Conservation (phyloP, 768 basidiomycete genomes). For the Termitomyces sp. region DNA sequence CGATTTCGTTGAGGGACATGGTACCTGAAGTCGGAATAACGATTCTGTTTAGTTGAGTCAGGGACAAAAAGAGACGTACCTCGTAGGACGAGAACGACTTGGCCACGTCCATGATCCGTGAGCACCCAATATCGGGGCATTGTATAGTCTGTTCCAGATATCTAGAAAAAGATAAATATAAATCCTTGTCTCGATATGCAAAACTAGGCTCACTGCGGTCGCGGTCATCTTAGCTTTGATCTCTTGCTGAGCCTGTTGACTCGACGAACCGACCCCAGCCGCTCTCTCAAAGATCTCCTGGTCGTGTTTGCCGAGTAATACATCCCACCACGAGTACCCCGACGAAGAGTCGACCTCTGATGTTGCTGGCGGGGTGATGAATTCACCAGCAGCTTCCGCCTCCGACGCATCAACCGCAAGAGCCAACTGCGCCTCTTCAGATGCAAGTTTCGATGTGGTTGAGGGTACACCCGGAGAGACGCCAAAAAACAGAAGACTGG, state of each 20-base stretch:
- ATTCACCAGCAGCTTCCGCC: slow-evolving; percentile 53
- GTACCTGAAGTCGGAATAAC: slow-evolving; percentile 44
- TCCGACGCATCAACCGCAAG: slow-evolving; percentile 70
- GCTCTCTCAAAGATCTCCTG: slow-evolving; percentile 78
- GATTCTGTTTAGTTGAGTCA: neutral
- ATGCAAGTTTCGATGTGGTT: slow-evolving; percentile 37
- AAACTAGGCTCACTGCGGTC: slow-evolving; percentile 38
- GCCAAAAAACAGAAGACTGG: slow-evolving; percentile 79
- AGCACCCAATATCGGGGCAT: slow-evolving; percentile 88
- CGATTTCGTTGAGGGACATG: slow-evolving; percentile 84
- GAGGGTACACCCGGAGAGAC: slow-evolving; percentile 40
- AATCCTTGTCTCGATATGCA: neutral
- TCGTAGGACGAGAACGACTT: slow-evolving; percentile 74
- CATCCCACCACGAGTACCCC: slow-evolving; percentile 80
- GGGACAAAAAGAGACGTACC: slow-evolving; percentile 29
- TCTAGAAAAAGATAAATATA: slow-evolving; percentile 14
- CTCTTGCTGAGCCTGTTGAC: slow-evolving; percentile 26
- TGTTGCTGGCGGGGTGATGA: slow-evolving; percentile 16
- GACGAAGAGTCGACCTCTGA: slow-evolving; percentile 17
- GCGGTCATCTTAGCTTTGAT: slow-evolving; percentile 44
- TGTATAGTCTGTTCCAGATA: slow-evolving; percentile 61
- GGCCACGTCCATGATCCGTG: slow-evolving; percentile 70
- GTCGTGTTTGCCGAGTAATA: slow-evolving; percentile 76
- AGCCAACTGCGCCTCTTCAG: slow-evolving; percentile 61
- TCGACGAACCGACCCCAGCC: slow-evolving; percentile 28